Evolutionary conservation across 331 rosid genomes (phyloP).

Genomic region (Quercus tomentella): DNA sequence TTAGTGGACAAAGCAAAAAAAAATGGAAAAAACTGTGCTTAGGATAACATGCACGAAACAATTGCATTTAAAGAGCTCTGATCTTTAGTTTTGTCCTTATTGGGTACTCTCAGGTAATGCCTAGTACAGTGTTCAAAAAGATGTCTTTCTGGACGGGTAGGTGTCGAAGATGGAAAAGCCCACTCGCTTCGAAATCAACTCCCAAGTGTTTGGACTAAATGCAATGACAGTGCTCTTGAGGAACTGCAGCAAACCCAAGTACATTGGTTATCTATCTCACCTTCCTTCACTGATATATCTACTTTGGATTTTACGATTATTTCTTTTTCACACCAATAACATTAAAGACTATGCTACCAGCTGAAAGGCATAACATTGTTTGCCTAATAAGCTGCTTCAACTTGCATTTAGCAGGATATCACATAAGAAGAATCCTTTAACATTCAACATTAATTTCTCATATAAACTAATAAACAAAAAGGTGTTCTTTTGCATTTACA

Average conservation of each 20-base stretch:
- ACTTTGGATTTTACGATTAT: too few species aligned
- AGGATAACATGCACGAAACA: not conserved
- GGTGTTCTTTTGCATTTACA: not conserved
- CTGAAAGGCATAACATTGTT: not conserved
- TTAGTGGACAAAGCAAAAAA: not conserved
- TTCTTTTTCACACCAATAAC: not conserved
- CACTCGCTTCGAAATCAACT: not conserved
- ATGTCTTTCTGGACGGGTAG: not conserved
- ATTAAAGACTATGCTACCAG: not conserved
- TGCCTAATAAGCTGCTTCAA: not conserved
- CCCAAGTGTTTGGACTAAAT: too few species aligned
- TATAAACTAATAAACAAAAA: not conserved
- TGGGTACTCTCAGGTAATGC: not conserved
- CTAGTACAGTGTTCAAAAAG: not conserved
- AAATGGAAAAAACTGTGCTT: not conserved
- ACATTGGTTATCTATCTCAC: too few species aligned
- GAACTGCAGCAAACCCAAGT: too few species aligned
- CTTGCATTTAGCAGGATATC: constrained; percentile 2
- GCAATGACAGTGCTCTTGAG: too few species aligned
- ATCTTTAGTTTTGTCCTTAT: not conserved
- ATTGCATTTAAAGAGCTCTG: not conserved
- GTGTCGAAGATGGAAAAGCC: not conserved
- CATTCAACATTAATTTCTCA: not conserved
- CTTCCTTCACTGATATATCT: too few species aligned
- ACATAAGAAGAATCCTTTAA: not conserved